Conservation (phyloP, 176 grass and related monocot genomes). For the Musa itinerans region DNA sequence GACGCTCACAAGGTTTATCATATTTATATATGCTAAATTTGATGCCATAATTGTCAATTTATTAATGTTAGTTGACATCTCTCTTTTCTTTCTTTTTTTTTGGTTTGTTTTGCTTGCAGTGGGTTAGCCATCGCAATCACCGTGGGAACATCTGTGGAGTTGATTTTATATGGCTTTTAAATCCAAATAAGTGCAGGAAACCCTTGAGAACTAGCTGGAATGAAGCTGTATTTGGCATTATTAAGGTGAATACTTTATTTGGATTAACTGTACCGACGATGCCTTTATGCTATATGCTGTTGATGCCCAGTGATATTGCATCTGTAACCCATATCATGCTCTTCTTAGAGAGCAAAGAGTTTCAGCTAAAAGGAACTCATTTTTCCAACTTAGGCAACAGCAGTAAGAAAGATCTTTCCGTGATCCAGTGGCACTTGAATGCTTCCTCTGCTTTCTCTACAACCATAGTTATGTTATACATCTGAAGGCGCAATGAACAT, state of each 20-base stretch:
- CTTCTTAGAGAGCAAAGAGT: no score
- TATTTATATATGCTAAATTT: slow-evolving; percentile 12
- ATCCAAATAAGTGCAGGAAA: slow-evolving; percentile 68
- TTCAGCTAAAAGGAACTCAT: no score
- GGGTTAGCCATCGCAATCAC: slow-evolving; percentile 92
- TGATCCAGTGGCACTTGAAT: no score
- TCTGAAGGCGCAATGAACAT: no score
- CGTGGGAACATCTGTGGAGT: slow-evolving; percentile 83
- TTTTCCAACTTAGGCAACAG: no score
- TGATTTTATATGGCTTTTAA: slow-evolving; percentile 89
- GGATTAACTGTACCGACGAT: no score
- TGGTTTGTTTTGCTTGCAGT: slow-evolving; percentile 27
- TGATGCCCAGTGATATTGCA: no score
- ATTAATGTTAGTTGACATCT: slow-evolving; percentile 21
- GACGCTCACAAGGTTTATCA: slow-evolving; percentile 67
- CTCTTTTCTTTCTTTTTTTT: slow-evolving; percentile 10
- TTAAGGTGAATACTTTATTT: slow-evolving; percentile 44
- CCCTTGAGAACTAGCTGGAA: slow-evolving; percentile 88
- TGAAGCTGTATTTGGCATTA: slow-evolving; percentile 87
- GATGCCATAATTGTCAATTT: not conserved
- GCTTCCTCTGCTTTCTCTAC: no score
- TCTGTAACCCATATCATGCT: no score
- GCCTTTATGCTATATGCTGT: no score
- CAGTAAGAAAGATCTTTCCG: no score
- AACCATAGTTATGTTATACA: no score